These are phyloP conservation scores for Rhynchosporium agropyri DNA, from an alignment of 2,329 filamentous ascomycete genomes.

Conservation along the genomic window DNA sequence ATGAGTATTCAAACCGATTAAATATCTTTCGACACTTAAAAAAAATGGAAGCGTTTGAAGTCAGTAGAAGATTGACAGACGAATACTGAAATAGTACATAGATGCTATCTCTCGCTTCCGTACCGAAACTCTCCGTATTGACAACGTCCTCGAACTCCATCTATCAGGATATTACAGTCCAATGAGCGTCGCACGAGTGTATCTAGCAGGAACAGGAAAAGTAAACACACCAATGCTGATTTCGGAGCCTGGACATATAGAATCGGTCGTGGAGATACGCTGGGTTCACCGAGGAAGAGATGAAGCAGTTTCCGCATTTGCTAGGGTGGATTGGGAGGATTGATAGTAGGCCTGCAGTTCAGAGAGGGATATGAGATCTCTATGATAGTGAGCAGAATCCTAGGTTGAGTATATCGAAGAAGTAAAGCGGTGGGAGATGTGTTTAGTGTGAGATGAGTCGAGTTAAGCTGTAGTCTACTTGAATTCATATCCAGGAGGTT, in stretches of 20 bases:
- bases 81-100: not conserved
- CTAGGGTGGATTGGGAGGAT: not conserved
- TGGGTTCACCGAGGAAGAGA: not conserved
- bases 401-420: not conserved
- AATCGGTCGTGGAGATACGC: not conserved
- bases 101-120: not conserved
- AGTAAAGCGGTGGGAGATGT: not conserved
- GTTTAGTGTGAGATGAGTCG: too few relatives aligned
- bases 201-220: not conserved
- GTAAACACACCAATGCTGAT: not conserved
- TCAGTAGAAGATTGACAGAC: not conserved
- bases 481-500: too few relatives aligned
- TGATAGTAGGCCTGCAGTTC: not conserved
- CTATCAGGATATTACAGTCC: not conserved
- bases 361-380: not conserved
- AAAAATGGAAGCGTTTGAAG: too few relatives aligned
- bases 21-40: too few relatives aligned
- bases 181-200: not conserved
- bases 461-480: too few relatives aligned
- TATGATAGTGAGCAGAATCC: not conserved
- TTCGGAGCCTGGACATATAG: not conserved
- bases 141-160: not conserved
- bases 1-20: not conserved
- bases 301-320: not conserved
- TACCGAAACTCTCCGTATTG: not conserved